Evolutionary conservation across 169 alveolate species (phyloP), one percentile per base, ranked within the genome.

Genomic region (Cryptosporidium tyzzeri): DNA sequence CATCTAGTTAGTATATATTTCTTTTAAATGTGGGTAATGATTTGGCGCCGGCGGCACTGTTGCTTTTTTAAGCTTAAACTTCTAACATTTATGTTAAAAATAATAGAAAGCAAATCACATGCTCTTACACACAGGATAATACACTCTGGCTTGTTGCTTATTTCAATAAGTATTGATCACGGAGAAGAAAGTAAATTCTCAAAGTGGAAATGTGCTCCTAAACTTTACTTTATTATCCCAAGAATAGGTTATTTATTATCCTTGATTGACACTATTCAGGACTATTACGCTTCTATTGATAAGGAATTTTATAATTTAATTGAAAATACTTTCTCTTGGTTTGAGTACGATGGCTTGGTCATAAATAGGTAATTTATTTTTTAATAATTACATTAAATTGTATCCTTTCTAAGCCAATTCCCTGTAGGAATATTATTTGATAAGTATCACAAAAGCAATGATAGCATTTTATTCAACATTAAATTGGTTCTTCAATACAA

Each of bases 361-460:
- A 62, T 80, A 58, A 80, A 80, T 35, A 80, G 89, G 89, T 80
- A 80, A 80, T 37, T 62, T 44, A 35, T 44, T 31, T 2, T 31
- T 14, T 3, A 7, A 44, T 16, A 12, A 8, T 70, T 9, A 8
- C 4, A 29, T 35, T 23, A 70, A 41, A 2, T 67, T 9, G 3
- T 14, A 67, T 67, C 29, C 16, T 14, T 26, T 62, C 35, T 35
- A 45, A 80, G 89, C 62, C 62, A 62, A 29, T 62, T 4, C 31
- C 89, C 89, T 44, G 39, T 80, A 61, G 89, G 89, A 31, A 6
- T 80, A 23, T 39, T 80, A 41, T 59, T 62, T 23, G 89, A 80
- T 35, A 61, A 45, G 16, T 23, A 65, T 9, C n/a, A 23, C 29
- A 65, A 61, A 62, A 80, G 39, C 21, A 45, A 53, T 31, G 14